Evolutionary conservation across 2,329 filamentous ascomycete genomes (phyloP).

Genomic region (Exophiala sp.): DNA sequence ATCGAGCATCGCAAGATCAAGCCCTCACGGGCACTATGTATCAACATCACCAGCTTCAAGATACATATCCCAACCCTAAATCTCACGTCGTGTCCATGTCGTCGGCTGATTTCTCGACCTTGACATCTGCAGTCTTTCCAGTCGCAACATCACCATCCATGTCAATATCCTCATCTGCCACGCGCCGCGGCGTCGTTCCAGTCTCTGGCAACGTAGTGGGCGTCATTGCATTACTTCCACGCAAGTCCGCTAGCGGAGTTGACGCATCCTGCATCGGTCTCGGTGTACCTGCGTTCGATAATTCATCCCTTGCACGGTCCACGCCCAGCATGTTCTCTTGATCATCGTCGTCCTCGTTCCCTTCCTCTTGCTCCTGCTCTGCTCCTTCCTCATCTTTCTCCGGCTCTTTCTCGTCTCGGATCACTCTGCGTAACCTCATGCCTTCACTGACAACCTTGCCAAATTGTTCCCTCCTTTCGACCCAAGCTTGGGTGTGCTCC

Average conservation of each 20-base stretch:
- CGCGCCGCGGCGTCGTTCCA: constrained; percentile 35
- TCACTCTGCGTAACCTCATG: constrained; percentile 77
- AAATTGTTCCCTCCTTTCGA: constrained; percentile 80
- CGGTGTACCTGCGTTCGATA: constrained; percentile 47
- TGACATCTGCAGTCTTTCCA: constrained; percentile 32
- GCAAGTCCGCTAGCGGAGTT: constrained; percentile 33
- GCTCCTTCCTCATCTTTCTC: constrained; percentile 74
- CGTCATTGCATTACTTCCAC: constrained; percentile 30
- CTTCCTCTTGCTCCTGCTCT: constrained; percentile 72
- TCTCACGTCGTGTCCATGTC: constrained; percentile 18
- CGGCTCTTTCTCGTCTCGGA: constrained; percentile 75
- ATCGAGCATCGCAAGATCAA: background rate
- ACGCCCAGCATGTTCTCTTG: constrained; percentile 47
- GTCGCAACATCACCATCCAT: constrained; percentile 55
- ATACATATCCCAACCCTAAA: background rate
- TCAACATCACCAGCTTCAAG: too few relatives aligned
- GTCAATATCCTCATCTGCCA: constrained; percentile 59
- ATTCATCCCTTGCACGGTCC: constrained; percentile 40
- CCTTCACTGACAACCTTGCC: constrained; percentile 85
- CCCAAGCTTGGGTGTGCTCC: constrained; percentile 78
- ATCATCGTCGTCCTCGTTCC: constrained; percentile 53
- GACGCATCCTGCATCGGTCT: constrained; percentile 46
- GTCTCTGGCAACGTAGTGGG: constrained; percentile 31
- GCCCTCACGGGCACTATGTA: background rate
- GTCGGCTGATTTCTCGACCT: constrained; percentile 18